phyloP scores from a whole-genome alignment of 495 filamentous ascomycete species.

The Apiosordaria backusii region DNA sequence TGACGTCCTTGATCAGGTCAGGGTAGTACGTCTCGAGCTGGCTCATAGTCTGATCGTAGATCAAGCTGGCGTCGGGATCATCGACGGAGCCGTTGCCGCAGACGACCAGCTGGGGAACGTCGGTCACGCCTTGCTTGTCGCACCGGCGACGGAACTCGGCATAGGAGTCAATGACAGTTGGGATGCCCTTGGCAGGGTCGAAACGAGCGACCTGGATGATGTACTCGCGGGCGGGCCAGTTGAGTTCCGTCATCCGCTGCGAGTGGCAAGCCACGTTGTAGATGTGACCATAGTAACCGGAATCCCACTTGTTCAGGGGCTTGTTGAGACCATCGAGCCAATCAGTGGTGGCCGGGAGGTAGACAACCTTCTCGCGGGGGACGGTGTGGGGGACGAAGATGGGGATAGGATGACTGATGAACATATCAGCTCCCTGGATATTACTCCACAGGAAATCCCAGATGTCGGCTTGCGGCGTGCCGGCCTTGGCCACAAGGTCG shows the following conservation, averaged over 20 bases:
- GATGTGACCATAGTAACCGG: slow-evolving; percentile 70
- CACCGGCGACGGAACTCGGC: slow-evolving; percentile 65
- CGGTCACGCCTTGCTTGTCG: slow-evolving; percentile 37
- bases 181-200: slow-evolving; percentile 83
- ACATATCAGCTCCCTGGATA: slow-evolving; percentile 70
- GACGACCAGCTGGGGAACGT: slow-evolving; percentile 71
- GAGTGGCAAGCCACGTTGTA: slow-evolving; percentile 64
- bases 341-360: slow-evolving; percentile 82
- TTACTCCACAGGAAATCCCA: slow-evolving; percentile 76
- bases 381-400: slow-evolving; percentile 72
- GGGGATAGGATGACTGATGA: slow-evolving; percentile 80
- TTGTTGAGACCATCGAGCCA: slow-evolving; percentile 93
- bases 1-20: slow-evolving; percentile 54
- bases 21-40: slow-evolving; percentile 58
- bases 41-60: slow-evolving; percentile 68
- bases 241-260: slow-evolving; percentile 58
- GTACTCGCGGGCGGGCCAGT: slow-evolving; percentile 69
- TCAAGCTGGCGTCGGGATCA: slow-evolving; percentile 72
- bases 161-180: slow-evolving; percentile 74
- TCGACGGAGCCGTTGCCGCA: slow-evolving; percentile 79
- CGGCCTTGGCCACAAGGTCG: slow-evolving; percentile 61
- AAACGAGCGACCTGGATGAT: slow-evolving; percentile 83
- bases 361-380: slow-evolving; percentile 62
- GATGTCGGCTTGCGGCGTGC: slow-evolving; percentile 65
- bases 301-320: slow-evolving; percentile 66